These are phyloP conservation scores for Candida quercuum DNA, from an alignment of 805 yeast species.

Conservation along the genomic window DNA sequence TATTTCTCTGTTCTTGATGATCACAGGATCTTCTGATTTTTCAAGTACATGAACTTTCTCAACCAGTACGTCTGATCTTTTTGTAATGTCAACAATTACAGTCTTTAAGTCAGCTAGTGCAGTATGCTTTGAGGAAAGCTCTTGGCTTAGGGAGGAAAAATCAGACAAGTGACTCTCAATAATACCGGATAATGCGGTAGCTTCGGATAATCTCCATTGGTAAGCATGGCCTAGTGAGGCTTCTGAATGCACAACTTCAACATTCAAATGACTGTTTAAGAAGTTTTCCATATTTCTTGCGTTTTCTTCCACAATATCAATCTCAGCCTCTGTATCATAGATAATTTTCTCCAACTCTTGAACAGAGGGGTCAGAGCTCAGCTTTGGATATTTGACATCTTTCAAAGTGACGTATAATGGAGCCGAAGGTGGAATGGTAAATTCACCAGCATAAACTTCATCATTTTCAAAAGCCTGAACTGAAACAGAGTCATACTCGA, in stretches of 20 bases:
- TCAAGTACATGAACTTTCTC: conserved; percentile 9
- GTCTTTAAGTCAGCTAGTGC: background rate
- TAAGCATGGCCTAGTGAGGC: conserved; percentile 23
- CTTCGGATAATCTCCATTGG: conserved; percentile 35
- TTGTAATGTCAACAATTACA: background rate
- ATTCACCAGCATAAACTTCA: conserved; percentile 25
- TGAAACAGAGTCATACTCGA: conserved; percentile 3
- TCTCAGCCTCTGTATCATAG: conserved; percentile 28
- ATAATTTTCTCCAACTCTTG: conserved; percentile 17
- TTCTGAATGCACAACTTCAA: conserved; percentile 23
- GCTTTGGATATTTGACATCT: conserved; percentile 18
- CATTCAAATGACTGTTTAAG: conserved; percentile 28
- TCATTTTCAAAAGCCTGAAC: conserved; percentile 27
- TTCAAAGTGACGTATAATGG: conserved; percentile 14
- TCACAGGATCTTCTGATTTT: conserved; percentile 3
- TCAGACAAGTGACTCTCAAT: conserved; percentile 1
- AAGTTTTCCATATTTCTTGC: conserved; percentile 21
- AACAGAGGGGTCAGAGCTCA: conserved; percentile 12
- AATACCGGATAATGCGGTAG: conserved; percentile 8
- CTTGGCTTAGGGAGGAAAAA: background rate
- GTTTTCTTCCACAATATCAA: conserved; percentile 28
- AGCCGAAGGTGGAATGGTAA: conserved; percentile 13
- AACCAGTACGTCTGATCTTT: conserved; percentile 5
- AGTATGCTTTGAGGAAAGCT: conserved; percentile 1
- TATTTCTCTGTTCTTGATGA: conserved; percentile 12